Percentiles rank a stretch among this genome's conserved stretches.
These are phyloP conservation scores for Syncephalastrum racemosum DNA, from an alignment of 371 early-diverging fungal genomes.

Conservation along the genomic window DNA sequence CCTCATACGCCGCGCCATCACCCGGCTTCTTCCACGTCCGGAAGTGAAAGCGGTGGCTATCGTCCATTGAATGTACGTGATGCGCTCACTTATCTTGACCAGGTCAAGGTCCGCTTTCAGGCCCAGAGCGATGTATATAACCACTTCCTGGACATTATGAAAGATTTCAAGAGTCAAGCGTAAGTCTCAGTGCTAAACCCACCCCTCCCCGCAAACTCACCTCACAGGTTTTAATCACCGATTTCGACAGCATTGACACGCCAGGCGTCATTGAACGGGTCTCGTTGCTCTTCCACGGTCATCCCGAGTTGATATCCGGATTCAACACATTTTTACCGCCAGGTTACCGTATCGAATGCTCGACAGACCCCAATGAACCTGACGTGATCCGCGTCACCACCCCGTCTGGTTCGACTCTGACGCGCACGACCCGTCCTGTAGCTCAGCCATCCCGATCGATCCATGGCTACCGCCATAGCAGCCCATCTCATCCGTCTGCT, in stretches of 20 bases:
- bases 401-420: slow-evolving; percentile 76
- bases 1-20: background rate
- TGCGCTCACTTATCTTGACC: slow-evolving; percentile 97
- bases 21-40: background rate
- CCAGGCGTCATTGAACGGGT: slow-evolving; percentile 98
- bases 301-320: slow-evolving; percentile 91
- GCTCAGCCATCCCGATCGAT: slow-evolving; percentile 1
- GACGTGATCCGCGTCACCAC: slow-evolving; percentile 85
- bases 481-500: background rate
- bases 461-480: slow-evolving; percentile 4
- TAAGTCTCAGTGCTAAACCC: slow-evolving; percentile 35
- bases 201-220: background rate
- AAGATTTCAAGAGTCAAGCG: slow-evolving; percentile 98
- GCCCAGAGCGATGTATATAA: slow-evolving; percentile 97
- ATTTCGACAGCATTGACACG: slow-evolving; percentile 82
- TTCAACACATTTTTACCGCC: slow-evolving; percentile 99
- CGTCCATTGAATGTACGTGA: slow-evolving; percentile 75
- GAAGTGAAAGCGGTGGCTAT: slow-evolving; percentile 20
- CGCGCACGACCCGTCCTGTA: slow-evolving; percentile 20
- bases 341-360: slow-evolving; percentile 94
- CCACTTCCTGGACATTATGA: slow-evolving; percentile 99
- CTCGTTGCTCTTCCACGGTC: slow-evolving; percentile 91
- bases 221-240: background rate
- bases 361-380: slow-evolving; percentile 71
- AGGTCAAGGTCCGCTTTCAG: slow-evolving; percentile 93